These are phyloP conservation scores for Amanita rubescens DNA, from an alignment of 768 basidiomycete species.

Conservation along the genomic window DNA sequence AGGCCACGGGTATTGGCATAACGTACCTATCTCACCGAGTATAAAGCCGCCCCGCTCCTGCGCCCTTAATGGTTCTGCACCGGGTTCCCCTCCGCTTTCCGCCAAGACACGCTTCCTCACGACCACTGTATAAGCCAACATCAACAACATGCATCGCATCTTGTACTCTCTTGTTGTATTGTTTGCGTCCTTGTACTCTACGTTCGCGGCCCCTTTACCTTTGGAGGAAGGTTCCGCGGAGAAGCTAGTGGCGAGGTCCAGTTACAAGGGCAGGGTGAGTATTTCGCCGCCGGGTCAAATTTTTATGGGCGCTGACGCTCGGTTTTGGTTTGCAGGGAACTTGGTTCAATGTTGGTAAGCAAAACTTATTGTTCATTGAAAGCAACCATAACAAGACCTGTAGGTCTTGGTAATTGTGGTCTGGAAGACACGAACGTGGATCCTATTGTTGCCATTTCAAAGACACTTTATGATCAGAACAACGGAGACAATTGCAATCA, in stretches of 20 bases:
- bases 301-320: neutral
- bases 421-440: constrained; percentile 37
- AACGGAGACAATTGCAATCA: constrained; percentile 51
- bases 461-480: constrained; percentile 41
- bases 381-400: neutral
- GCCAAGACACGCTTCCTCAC: neutral
- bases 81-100: neutral
- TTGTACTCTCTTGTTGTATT: neutral
- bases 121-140: neutral
- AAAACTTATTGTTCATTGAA: neutral
- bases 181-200: neutral
- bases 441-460: constrained; percentile 56
- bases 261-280: constrained; percentile 3
- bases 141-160: neutral
- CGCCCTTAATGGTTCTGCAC: neutral
- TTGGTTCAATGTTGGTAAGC: constrained; percentile 4
- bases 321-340: neutral
- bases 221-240: neutral
- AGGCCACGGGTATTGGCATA: constrained; percentile 3
- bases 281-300: neutral
- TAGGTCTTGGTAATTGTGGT: constrained; percentile 59
- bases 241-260: neutral
- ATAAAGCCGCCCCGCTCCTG: neutral
- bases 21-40: neutral
- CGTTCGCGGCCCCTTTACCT: neutral